phyloP scores from a whole-genome alignment of 1,284 basidiomycete species.

The Marasmius fiardii region DNA sequence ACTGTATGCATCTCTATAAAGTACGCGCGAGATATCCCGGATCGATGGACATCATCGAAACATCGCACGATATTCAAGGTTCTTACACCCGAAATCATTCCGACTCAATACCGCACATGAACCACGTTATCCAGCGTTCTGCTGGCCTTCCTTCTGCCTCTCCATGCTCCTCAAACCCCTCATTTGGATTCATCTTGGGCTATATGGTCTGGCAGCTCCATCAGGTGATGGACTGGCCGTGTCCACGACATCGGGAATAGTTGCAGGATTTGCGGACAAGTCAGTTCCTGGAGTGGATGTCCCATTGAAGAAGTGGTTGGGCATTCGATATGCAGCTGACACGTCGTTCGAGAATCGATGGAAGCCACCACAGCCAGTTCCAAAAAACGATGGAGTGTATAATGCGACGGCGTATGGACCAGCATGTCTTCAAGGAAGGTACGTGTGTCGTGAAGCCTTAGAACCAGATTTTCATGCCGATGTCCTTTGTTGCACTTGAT shows the following conservation, averaged over 20 bases:
- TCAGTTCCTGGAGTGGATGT: slow-evolving; percentile 24
- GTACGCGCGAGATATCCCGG: no score
- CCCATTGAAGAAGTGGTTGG: slow-evolving; percentile 36
- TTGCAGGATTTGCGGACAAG: slow-evolving; percentile 33
- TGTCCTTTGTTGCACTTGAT: not conserved
- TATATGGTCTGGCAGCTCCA: not conserved
- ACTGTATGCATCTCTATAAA: no score
- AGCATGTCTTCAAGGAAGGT: slow-evolving; percentile 40
- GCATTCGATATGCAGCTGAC: slow-evolving; percentile 35
- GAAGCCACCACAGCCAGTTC: slow-evolving; percentile 32
- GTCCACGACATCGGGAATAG: slow-evolving; percentile 27
- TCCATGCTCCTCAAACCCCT: no score
- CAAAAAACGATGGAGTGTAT: slow-evolving; percentile 19
- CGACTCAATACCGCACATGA: no score
- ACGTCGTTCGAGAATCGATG: slow-evolving; percentile 37
- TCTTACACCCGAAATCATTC: no score
- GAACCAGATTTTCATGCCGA: not conserved
- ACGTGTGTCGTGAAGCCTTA: slow-evolving; percentile 2
- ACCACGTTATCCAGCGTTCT: no score
- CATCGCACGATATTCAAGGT: no score
- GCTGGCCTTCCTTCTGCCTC: no score
- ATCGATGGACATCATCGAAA: no score
- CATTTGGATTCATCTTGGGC: no score
- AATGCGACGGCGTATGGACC: slow-evolving; percentile 37
- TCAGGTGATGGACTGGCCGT: slow-evolving; percentile 9